phyloP scores from a whole-genome alignment of 1,139 yeast genomes.

The Taphrina deformans region DNA sequence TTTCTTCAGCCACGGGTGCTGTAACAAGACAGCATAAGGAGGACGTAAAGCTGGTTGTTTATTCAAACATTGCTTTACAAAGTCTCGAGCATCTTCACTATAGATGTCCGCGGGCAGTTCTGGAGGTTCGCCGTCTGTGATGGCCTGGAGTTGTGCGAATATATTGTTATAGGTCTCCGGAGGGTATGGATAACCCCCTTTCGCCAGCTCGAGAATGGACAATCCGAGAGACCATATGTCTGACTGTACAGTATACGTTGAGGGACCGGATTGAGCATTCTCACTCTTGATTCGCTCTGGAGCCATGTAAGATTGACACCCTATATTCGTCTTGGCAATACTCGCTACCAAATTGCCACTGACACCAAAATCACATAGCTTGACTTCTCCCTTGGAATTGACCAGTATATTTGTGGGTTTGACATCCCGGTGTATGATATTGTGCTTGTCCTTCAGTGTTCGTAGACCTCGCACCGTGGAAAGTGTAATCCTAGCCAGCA shows the following conservation, averaged over 20 bases:
- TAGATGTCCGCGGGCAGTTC: constrained; percentile 59
- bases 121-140: constrained; percentile 96
- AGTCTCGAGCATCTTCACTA: constrained; percentile 74
- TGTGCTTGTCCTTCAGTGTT: constrained; percentile 81
- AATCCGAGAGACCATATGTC: constrained; percentile 96
- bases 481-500: constrained; percentile 77
- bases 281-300: constrained; percentile 85
- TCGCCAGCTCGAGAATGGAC: constrained; percentile 82
- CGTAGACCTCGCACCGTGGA: constrained; percentile 79
- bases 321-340: constrained; percentile 91
- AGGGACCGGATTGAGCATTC: constrained; percentile 29
- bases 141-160: constrained; percentile 89
- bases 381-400: constrained; percentile 75
- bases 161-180: constrained; percentile 88
- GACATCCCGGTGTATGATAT: constrained; percentile 93
- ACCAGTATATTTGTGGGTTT: constrained; percentile 93
- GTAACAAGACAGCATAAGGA: constrained; percentile 68
- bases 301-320: constrained; percentile 98
- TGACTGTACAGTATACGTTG: constrained; percentile 84
- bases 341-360: constrained; percentile 94
- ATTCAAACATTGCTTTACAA: constrained; percentile 75
- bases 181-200: constrained; percentile 92
- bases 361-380: constrained; percentile 95
- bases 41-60: constrained; percentile 83
- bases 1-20: constrained; percentile 77